These are phyloP conservation scores for Pascua guehoae DNA, from an alignment of 1,284 basidiomycete genomes.

Conservation along the genomic window DNA sequence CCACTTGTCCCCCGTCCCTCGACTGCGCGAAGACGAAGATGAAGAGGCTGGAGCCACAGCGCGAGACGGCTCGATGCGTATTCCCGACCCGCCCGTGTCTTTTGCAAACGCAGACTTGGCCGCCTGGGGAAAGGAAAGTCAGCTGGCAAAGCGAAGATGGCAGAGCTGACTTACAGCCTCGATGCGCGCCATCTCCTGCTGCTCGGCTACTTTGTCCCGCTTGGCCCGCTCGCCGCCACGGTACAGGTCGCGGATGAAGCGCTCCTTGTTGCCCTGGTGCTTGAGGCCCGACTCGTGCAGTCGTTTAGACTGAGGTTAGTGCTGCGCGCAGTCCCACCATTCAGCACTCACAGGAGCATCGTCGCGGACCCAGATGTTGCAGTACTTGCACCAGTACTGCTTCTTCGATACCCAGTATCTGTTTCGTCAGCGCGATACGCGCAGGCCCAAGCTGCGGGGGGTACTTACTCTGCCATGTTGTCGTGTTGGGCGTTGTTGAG, in stretches of 20 bases:
- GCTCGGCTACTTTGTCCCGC: conserved; percentile 80
- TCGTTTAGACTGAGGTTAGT: conserved; percentile 60
- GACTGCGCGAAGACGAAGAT: conserved; percentile 18
- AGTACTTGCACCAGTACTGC: conserved; percentile 54
- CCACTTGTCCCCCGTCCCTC: conserved; percentile 61
- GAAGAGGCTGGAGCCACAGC: conserved; percentile 13
- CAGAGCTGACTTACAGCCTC: conserved; percentile 64
- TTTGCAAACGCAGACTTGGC: conserved; percentile 19
- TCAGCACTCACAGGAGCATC: conserved; percentile 64
- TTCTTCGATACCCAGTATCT: conserved; percentile 54
- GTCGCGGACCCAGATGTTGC: conserved; percentile 66
- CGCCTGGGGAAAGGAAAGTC: conserved; percentile 14
- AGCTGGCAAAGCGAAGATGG: background rate
- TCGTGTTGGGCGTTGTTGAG: background rate
- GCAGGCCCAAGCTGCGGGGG: background rate
- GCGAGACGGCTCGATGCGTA: background rate
- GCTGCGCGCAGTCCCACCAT: background rate
- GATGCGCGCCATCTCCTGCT: conserved; percentile 76
- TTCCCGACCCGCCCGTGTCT: background rate
- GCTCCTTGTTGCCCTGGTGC: conserved; percentile 90
- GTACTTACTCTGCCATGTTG: conserved; percentile 31
- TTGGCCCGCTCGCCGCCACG: conserved; percentile 85
- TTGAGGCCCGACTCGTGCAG: conserved; percentile 92
- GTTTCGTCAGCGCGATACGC: background rate
- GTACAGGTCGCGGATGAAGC: conserved; percentile 87